These are phyloP conservation scores for Candolleomyces efflorescens DNA, from an alignment of 768 basidiomycete genomes.

Conservation along the genomic window DNA sequence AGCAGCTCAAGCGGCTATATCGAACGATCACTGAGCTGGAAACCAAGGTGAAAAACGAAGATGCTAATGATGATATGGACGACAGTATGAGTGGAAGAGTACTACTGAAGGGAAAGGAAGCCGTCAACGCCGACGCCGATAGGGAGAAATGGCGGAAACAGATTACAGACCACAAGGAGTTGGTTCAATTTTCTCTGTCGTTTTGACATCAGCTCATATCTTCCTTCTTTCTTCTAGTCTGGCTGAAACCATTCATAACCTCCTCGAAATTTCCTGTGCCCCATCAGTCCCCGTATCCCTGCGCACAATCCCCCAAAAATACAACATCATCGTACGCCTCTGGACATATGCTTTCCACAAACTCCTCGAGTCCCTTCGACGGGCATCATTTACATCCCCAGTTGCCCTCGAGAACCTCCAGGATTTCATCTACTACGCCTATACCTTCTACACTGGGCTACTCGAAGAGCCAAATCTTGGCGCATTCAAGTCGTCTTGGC, in stretches of 20 bases:
- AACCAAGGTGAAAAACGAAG: constrained; percentile 61
- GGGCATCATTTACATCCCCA: constrained; percentile 64
- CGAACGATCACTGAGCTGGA: constrained; percentile 80
- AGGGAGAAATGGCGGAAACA: constrained; percentile 74
- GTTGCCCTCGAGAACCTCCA: constrained; percentile 88
- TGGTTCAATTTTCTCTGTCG: constrained; percentile 23
- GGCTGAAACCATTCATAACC: constrained; percentile 85
- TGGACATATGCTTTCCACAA: constrained; percentile 93
- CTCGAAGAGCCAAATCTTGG: constrained; percentile 74
- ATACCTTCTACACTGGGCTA: constrained; percentile 88
- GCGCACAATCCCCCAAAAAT: constrained; percentile 86
- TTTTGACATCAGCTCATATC: constrained; percentile 4
- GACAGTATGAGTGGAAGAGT: constrained; percentile 39
- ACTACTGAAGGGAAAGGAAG: constrained; percentile 38
- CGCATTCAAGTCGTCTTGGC: constrained; percentile 79
- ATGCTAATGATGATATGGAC: constrained; percentile 50
- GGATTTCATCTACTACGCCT: constrained; percentile 94
- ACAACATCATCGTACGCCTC: constrained; percentile 91
- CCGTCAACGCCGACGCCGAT: constrained; percentile 54
- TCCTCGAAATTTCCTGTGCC: constrained; percentile 81
- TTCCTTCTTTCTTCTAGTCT: constrained; percentile 44
- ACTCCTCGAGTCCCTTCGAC: constrained; percentile 85
- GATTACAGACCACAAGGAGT: constrained; percentile 83
- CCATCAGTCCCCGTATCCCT: constrained; percentile 86
- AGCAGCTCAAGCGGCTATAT: constrained; percentile 79